Conservation (phyloP, 352 stramenopile genomes). For the Elongisporangium senticosum region DNA sequence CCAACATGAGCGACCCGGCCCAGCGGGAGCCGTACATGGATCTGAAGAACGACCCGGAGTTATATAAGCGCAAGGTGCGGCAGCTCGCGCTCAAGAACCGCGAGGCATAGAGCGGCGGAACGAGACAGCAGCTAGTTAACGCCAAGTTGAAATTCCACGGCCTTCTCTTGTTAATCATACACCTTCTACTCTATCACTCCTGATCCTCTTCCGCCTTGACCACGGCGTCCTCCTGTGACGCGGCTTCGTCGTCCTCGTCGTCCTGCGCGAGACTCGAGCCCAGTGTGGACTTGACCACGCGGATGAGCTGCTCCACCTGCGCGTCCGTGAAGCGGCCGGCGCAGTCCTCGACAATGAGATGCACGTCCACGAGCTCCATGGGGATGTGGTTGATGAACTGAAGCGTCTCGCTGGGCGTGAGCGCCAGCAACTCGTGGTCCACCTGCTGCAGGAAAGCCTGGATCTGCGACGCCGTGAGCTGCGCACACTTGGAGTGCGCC, state of each 20-base stretch:
- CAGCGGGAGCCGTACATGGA: conserved; percentile 86
- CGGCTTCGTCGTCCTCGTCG: conserved; percentile 29
- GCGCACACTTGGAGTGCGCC: conserved; percentile 51
- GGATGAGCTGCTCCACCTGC: conserved; percentile 72
- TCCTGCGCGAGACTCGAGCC: conserved; percentile 18
- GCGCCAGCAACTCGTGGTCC: conserved; percentile 32
- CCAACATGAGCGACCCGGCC: conserved; percentile 85
- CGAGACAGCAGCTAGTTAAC: conserved; percentile 2
- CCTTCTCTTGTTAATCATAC: not conserved
- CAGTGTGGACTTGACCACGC: conserved; percentile 64
- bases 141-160: not conserved
- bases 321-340: conserved; percentile 66
- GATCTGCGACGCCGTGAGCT: conserved; percentile 40
- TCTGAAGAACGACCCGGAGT: conserved; percentile 86
- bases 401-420: conserved; percentile 70
- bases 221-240: conserved; percentile 10
- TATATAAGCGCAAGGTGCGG: conserved; percentile 84
- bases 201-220: conserved; percentile 12
- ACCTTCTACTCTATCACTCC: not conserved
- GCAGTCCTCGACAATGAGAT: conserved; percentile 83
- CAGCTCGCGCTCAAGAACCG: conserved; percentile 82
- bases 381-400: conserved; percentile 85
- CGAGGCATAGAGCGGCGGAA: conserved; percentile 39
- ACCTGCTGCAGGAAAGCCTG: conserved; percentile 59
- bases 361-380: conserved; percentile 78